phyloP scores from a whole-genome alignment of 2,329 filamentous ascomycete genomes.

The Cladobotryum mycophilum region DNA sequence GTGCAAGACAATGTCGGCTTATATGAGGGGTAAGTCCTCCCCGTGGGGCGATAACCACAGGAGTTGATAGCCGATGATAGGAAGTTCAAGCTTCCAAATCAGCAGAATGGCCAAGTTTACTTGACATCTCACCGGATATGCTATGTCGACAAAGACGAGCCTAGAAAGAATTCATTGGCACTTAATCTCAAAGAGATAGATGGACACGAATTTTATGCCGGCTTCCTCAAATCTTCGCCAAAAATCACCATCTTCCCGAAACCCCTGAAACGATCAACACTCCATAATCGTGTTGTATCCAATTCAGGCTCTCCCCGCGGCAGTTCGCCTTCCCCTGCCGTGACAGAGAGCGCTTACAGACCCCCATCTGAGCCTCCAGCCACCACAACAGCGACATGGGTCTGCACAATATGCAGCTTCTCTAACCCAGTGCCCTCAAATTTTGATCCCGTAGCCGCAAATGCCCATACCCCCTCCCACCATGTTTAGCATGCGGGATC shows the following conservation, averaged over 20 bases:
- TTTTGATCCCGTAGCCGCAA: conserved; percentile 81
- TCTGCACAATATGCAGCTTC: conserved; percentile 93
- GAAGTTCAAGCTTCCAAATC: conserved; percentile 89
- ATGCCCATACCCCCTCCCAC: conserved; percentile 73
- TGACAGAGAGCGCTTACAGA: conserved; percentile 37
- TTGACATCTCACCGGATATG: conserved; percentile 92
- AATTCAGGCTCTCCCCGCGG: conserved; percentile 40
- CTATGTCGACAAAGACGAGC: conserved; percentile 86
- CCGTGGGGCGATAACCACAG: background rate
- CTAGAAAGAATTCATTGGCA: conserved; percentile 75
- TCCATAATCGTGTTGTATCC: conserved; percentile 48
- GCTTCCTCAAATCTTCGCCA: conserved; percentile 89
- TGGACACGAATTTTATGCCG: conserved; percentile 82
- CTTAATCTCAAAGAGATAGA: conserved; percentile 90
- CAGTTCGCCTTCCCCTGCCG: conserved; percentile 40
- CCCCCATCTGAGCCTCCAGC: conserved; percentile 35
- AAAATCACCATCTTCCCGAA: conserved; percentile 90
- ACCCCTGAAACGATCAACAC: conserved; percentile 58
- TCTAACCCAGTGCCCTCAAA: conserved; percentile 90
- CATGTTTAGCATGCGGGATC: conserved; percentile 89
- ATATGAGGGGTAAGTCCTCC: conserved; percentile 80
- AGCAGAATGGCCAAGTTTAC: conserved; percentile 95
- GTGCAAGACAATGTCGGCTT: conserved; percentile 96
- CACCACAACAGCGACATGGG: conserved; percentile 70
- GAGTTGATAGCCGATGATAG: conserved; percentile 38